Percentiles rank a stretch among this genome's conserved stretches.
These are phyloP conservation scores for Globisporangium irregulare DNA, from an alignment of 352 stramenopile genomes.

Conservation along the genomic window DNA sequence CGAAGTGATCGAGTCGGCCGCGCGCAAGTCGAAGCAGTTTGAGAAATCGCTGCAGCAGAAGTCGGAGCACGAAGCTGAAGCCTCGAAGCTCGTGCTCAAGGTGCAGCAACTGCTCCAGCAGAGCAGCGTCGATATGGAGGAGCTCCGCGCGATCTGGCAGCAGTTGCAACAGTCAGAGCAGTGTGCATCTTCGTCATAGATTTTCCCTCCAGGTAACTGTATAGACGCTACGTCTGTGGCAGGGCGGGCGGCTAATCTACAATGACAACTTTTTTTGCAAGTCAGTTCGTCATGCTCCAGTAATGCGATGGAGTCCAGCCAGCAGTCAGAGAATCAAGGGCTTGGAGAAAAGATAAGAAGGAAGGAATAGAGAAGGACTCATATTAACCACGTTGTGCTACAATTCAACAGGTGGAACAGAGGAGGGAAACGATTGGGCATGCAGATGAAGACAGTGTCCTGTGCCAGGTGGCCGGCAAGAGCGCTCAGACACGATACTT, in stretches of 20 bases:
- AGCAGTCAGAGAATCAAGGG: background rate
- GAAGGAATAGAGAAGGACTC: background rate
- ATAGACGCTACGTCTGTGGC: background rate
- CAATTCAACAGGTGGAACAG: background rate
- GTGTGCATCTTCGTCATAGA: background rate
- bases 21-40: conserved; percentile 90
- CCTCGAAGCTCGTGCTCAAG: conserved; percentile 18
- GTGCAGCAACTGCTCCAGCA: conserved; percentile 21
- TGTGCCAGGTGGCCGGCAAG: background rate
- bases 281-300: background rate
- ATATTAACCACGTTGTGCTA: background rate
- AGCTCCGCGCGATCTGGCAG: conserved; percentile 25
- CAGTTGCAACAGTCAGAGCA: conserved; percentile 4
- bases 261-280: background rate
- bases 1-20: conserved; percentile 91
- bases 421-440: background rate
- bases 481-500: background rate
- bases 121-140: conserved; percentile 12
- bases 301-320: background rate
- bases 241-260: background rate
- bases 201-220: background rate
- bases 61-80: conserved; percentile 30
- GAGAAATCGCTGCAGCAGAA: conserved; percentile 63
- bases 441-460: background rate
- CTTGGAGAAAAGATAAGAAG: background rate